Base-by-base conservation (phyloP, 2,329 filamentous ascomycete species). In the Colletotrichum orbiculare region DNA sequence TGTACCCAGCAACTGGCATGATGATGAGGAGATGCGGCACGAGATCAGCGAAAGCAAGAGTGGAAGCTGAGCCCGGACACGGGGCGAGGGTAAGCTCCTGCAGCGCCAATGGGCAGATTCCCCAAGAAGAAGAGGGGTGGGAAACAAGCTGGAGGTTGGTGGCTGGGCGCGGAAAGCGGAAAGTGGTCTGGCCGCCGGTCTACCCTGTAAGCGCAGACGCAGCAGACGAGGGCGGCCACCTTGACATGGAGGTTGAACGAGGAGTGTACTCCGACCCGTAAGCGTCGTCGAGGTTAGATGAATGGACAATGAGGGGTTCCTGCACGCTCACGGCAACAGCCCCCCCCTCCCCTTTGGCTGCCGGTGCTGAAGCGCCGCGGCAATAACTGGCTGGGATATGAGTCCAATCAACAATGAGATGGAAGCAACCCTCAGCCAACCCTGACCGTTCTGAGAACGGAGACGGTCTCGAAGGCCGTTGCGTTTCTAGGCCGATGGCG, bases 21-120 rank as follows among this genome's bases (percentile, higher is more conserved):
- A 56, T 49, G 60, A 60, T 59, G 64, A 47, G 64, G 60, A 59
- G 54, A 63, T 58, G 59, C 47, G 63, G 53, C 59, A 66, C 63
- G 39, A 54, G 54, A 46, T 54, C 48, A 38, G 48, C 54, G 54
- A 45, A 65, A 56, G 58, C 42, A 52, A 50, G 25, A 25, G 25
- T 45, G 46, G 57, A 50, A 55, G 38, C 50, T 46, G 43, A 59
- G 49, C 46, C 39, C 35, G 49, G 54, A 17, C 43, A 50, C 52
- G 41, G 42, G 17, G 15, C 41, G 9, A 33, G 37, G 43, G 13
- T 6, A 54, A 17, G 17, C 17, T 17, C 17, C 17, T 17, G 38
- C 17, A 42, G 33, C 38, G 15, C 45, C 17, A 42, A 37, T 50
- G 55, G 60, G 50, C 35, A 42, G 37, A 42, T 37, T 15, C 38